Evolutionary conservation across 2,329 filamentous ascomycete genomes (phyloP), one percentile per base, ranked within the genome.

Genomic region (Aotearoamyces nothofagi): DNA sequence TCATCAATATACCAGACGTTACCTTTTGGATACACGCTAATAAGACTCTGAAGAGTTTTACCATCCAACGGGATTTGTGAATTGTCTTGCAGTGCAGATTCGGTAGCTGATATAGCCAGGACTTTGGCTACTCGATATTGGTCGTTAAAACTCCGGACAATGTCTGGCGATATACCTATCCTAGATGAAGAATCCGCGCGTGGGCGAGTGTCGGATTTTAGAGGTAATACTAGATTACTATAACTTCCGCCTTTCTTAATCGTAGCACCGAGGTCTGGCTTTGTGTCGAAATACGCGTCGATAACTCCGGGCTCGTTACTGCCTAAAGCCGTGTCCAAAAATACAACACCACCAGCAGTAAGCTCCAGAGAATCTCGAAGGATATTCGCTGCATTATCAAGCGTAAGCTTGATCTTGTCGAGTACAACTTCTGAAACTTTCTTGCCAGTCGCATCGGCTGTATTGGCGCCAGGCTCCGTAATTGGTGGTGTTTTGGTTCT

Each of bases 1-100:
- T 46, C 36, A 22, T 46, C 45, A 17, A 47, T 38, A 24, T 44
- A 46, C 42, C 43, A 47, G 6, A 47, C 26, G 32, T 47, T 45
- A 5, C 45, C 45, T 20, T 46, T 42, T 1, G 45, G 45, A 28
- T 47, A 47, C 1, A 36, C 35, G 12, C 40, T 38, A 5, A 44
- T 41, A 1, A 47, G 30, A 4, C 36, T 27, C 22, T 43, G 38
- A 5, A 47, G 31, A 9, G 37, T 39, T 24, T 46, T 39, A 3
- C 30, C 30, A 38, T 46, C 40, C 4, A 47, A 15, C 13, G 32
- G 29, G 24, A 30, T 33, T 8, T 36, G 23, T 3, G 34, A 16
- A 25, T 44, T 26, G 38, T 40, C 35, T 41, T n/a, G n/a, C 4
- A 30, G 26, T 8, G 34, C 39, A n/a, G 22, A 20, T 19, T 40